Conservation (phyloP, 768 basidiomycete genomes). For the Tulasnella sp. region DNA sequence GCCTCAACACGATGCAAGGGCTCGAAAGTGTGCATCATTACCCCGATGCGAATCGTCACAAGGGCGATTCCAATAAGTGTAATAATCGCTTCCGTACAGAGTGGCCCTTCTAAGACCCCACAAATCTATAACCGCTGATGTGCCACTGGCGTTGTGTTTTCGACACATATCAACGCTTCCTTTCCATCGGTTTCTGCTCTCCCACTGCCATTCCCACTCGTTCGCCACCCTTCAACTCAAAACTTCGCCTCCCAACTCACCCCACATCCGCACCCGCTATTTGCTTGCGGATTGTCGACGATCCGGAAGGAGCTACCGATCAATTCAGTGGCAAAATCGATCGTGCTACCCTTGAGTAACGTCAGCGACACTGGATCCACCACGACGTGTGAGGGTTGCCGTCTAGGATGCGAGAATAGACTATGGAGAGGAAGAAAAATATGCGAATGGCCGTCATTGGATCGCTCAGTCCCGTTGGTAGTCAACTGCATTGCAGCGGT, state of each 20-base stretch:
- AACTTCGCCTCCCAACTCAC: constrained; percentile 86
- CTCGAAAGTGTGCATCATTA: too few relatives aligned
- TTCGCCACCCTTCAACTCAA: constrained; percentile 15
- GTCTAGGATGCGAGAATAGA: constrained; percentile 58
- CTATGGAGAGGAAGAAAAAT: constrained; percentile 29
- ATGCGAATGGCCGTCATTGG: background rate
- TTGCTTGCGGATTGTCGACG: constrained; percentile 78
- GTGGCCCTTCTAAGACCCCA: too few relatives aligned
- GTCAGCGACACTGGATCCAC: constrained; percentile 80
- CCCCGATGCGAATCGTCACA: too few relatives aligned
- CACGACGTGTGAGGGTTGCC: constrained; percentile 64
- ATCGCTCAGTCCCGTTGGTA: background rate
- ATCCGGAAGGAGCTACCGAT: constrained; percentile 88
- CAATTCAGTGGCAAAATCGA: constrained; percentile 88
- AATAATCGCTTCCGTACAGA: too few relatives aligned
- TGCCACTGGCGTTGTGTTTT: constrained; percentile 3
- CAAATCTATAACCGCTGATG: constrained; percentile 4
- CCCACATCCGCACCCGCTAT: constrained; percentile 91
- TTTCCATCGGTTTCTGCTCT: background rate
- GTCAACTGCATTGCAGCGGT: too few relatives aligned
- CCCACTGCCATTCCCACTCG: background rate
- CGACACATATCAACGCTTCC: constrained; percentile 1
- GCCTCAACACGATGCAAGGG: too few relatives aligned
- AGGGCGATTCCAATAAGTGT: too few relatives aligned
- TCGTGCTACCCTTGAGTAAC: constrained; percentile 75